Evolutionary conservation across 2,329 filamentous ascomycete genomes (phyloP).

Genomic region (Trichoderma aggressivum): DNA sequence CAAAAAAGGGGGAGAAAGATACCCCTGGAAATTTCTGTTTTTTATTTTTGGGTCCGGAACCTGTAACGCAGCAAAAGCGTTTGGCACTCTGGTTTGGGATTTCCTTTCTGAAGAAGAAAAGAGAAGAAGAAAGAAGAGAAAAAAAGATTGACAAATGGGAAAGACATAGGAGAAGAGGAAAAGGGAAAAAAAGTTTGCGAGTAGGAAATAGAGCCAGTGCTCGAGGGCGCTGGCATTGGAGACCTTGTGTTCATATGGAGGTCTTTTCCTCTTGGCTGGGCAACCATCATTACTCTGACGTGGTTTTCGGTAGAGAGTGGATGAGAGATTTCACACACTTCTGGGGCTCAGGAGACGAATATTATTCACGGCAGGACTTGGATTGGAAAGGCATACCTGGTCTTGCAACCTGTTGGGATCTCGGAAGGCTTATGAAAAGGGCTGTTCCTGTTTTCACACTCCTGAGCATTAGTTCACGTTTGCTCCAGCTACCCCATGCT

Average conservation of each 20-base stretch:
- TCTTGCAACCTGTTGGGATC: conserved; percentile 11
- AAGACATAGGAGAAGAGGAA: neutral
- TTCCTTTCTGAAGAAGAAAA: neutral
- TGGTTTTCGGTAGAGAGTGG: neutral
- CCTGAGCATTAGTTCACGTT: conserved; percentile 6
- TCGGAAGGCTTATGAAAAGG: neutral
- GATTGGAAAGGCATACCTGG: conserved; percentile 19
- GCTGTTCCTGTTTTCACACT: conserved; percentile 9
- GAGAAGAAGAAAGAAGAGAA: neutral
- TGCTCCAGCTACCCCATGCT: conserved; percentile 8
- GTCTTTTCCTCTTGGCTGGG: neutral
- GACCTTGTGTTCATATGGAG: neutral
- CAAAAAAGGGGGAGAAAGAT: neutral
- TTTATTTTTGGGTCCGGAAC: conserved; percentile 1
- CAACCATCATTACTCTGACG: conserved; percentile 2
- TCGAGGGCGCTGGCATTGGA: conserved; percentile 5
- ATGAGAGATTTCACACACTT: neutral
- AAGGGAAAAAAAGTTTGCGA: neutral
- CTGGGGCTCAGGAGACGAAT: neutral
- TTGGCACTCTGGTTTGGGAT: neutral
- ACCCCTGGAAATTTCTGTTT: conserved; percentile 7
- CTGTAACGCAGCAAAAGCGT: conserved; percentile 8
- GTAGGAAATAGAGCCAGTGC: conserved; percentile 3
- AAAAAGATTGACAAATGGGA: neutral
- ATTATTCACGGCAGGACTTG: neutral